These are phyloP conservation scores for Funneliformis caledonium DNA, from an alignment of 371 early-diverging fungal species.

Conservation along the genomic window DNA sequence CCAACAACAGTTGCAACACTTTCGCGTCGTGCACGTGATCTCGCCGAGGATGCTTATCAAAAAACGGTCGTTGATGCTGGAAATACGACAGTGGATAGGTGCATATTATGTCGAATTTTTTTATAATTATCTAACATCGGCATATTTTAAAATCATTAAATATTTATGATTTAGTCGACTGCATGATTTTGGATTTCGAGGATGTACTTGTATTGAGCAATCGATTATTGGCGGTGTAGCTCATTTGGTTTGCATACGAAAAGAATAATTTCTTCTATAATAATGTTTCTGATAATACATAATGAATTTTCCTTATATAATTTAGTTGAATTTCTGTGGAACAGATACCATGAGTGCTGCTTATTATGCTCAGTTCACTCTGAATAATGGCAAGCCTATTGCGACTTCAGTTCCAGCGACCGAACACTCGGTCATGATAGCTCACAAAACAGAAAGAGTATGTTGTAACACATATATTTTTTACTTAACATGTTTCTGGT, in stretches of 20 bases:
- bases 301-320: neutral
- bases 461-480: neutral
- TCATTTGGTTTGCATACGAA: conserved; percentile 59
- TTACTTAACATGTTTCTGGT: neutral
- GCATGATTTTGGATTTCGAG: conserved; percentile 91
- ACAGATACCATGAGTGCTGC: conserved; percentile 80
- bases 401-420: conserved; percentile 84
- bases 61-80: conserved; percentile 64
- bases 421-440: conserved; percentile 89
- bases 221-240: conserved; percentile 80
- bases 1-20: conserved; percentile 84
- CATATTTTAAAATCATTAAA: neutral
- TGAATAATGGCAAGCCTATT: conserved; percentile 73
- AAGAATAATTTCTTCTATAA: neutral
- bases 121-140: neutral
- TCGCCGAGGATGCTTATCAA: conserved; percentile 62
- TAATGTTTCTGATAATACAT: neutral
- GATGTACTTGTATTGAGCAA: conserved; percentile 85
- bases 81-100: conserved; percentile 54
- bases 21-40: conserved; percentile 64
- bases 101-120: neutral
- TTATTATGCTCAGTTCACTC: conserved; percentile 72
- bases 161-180: conserved; percentile 57
- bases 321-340: conserved; percentile 74
- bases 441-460: conserved; percentile 65